These are phyloP conservation scores for Cornus florida DNA, from an alignment of 148 eudicot species.

Conservation along the genomic window DNA sequence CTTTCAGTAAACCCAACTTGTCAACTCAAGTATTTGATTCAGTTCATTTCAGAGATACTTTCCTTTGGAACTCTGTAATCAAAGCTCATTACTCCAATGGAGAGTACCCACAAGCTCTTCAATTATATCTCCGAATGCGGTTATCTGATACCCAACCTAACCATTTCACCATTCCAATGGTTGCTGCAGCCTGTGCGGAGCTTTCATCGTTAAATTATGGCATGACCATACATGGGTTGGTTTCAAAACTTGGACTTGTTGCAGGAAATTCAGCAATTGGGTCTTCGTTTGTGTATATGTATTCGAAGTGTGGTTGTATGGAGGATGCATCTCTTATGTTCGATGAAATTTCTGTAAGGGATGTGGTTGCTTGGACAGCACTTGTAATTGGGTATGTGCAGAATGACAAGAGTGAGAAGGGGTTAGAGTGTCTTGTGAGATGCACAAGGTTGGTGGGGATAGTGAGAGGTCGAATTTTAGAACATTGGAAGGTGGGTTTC, in stretches of 20 bases:
- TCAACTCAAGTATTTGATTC: constrained; percentile 47
- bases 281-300: constrained; percentile 64
- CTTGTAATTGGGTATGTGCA: constrained; percentile 69
- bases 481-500: constrained; percentile 74
- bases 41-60: constrained; percentile 42
- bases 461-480: constrained; percentile 56
- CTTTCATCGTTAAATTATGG: constrained; percentile 32
- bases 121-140: constrained; percentile 49
- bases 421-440: constrained; percentile 52
- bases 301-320: constrained; percentile 58
- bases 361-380: constrained; percentile 66
- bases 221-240: constrained; percentile 48
- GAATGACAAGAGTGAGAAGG: constrained; percentile 60
- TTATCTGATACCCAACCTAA: constrained; percentile 33
- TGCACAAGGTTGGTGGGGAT: constrained; percentile 48
- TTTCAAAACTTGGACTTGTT: constrained; percentile 41
- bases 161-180: constrained; percentile 66
- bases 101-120: constrained; percentile 32
- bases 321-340: constrained; percentile 46
- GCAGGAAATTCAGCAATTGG: constrained; percentile 51
- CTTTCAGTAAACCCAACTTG: constrained; percentile 29
- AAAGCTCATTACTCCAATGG: constrained; percentile 63
- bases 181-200: constrained; percentile 62
- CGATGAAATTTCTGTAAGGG: constrained; percentile 50
- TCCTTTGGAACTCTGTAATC: constrained; percentile 69